Evolutionary conservation across 2,329 filamentous ascomycete species (phyloP), one percentile per base, ranked within the genome.

Genomic region (Colletotrichum neosansevieriae): DNA sequence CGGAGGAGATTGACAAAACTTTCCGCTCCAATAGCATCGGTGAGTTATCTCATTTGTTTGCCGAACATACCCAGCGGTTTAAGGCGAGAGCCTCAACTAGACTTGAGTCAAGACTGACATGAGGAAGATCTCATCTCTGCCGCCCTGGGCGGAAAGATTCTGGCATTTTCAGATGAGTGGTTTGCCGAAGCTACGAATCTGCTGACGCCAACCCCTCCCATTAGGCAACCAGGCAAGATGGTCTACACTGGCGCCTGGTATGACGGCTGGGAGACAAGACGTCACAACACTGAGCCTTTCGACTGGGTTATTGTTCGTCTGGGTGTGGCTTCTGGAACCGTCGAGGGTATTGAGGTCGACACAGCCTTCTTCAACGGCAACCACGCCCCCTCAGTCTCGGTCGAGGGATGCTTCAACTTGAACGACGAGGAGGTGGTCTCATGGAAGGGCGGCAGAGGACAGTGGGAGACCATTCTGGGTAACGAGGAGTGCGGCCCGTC

Each of bases 331-430:
- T 92, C 90, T 2, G 93, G 92, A 53, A 90, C 85, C 15, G 87
- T 95, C 32, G 85, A 88, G 68, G 93, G 93, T 15, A 83, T 94
- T 54, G 93, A 95, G 80, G 85, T 95, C 71, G 92, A 95, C 80
- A 95, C 93, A 3, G 89, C 91, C 57, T 93, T 90, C 82, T 96
- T 95, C 84, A 89, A 87, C 68, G 93, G 93, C 69, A 95, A 95
- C 80, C 91, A 95, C 76, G 93, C 92, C 6, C 92, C 92, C 1
- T 91, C 90, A 71, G 88, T 94, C 74, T 92, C 90, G 0, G 91
- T 96, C 17, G 90, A 95, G 77, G 93, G 91, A 51, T 89, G 89
- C 77, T 94, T 93, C 80, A 87, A 83, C 72, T 82, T 83, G 21
- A 83, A 88, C 72, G 89, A 92, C 72, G 85, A 87, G 40, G 87